Conservation (phyloP, 345 rosid genomes). For the Lepidium africanum region DNA sequence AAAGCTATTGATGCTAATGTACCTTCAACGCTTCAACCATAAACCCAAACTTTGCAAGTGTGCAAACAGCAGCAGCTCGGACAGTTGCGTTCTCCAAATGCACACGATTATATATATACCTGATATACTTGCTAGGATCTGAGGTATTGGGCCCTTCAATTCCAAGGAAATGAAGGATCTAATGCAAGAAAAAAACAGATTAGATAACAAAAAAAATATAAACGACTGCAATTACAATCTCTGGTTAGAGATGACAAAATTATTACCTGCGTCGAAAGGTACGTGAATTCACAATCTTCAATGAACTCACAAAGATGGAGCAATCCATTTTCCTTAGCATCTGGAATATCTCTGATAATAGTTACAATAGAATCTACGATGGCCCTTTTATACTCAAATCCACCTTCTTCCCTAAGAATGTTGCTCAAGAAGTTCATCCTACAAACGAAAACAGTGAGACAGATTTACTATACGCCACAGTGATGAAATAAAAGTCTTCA, state of each 20-base stretch:
- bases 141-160: constrained; percentile 90
- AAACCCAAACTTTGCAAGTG: constrained; percentile 94
- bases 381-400: constrained; percentile 95
- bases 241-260: not conserved
- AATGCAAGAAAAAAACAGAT: not conserved
- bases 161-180: constrained; percentile 98
- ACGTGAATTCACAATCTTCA: constrained; percentile 99
- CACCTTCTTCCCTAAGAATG: constrained; percentile 98
- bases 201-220: not conserved
- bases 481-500: not conserved
- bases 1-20: constrained; percentile 2
- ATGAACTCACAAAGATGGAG: constrained; percentile 98
- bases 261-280: constrained; percentile 90
- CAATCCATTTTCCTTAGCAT: constrained; percentile 91
- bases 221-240: not conserved
- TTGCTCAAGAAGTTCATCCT: constrained; percentile 99
- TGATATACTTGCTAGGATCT: constrained; percentile 89
- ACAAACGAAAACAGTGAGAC: constrained; percentile 19
- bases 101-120: constrained; percentile 98
- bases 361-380: constrained; percentile 94
- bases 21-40: constrained; percentile 89
- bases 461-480: not conserved
- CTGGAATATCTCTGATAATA: constrained; percentile 94
- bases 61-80: constrained; percentile 92
- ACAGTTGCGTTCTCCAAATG: constrained; percentile 99